These are phyloP conservation scores for Russula sp. DNA, from an alignment of 768 basidiomycete genomes.

Conservation along the genomic window DNA sequence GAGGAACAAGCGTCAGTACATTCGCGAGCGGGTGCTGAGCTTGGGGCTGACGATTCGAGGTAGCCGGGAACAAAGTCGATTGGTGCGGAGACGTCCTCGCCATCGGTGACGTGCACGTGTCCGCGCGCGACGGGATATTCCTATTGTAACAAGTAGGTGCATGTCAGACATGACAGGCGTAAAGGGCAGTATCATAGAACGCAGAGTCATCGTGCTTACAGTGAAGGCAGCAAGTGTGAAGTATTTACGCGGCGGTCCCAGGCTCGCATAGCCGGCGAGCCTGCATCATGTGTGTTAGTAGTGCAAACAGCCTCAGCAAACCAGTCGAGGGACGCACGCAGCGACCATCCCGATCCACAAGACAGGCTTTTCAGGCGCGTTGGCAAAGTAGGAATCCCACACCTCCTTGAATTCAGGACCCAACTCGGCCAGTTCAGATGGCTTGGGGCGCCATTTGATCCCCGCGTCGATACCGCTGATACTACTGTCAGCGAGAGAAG, in stretches of 20 bases:
- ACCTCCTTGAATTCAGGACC: slow-evolving; percentile 27
- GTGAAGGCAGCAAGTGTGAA: slow-evolving; percentile 17
- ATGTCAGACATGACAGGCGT: neutral
- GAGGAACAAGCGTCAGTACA: neutral
- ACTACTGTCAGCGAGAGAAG: neutral
- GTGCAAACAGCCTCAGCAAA: neutral
- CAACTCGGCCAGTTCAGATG: slow-evolving; percentile 24
- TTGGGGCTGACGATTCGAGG: slow-evolving; percentile 22
- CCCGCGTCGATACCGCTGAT: slow-evolving; percentile 26
- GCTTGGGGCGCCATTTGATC: slow-evolving; percentile 26
- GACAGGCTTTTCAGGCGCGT: slow-evolving; percentile 27
- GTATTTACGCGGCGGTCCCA: slow-evolving; percentile 23
- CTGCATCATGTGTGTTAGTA: neutral
- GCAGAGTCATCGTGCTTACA: neutral
- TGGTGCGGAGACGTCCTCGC: slow-evolving; percentile 23
- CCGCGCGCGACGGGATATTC: slow-evolving; percentile 26
- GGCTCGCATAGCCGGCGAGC: neutral
- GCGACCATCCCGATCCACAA: slow-evolving; percentile 15
- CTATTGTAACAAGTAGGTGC: neutral
- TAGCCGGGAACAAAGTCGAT: slow-evolving; percentile 27
- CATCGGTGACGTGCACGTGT: slow-evolving; percentile 26
- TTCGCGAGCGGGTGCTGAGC: too few relatives aligned
- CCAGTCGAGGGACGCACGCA: slow-evolving; percentile 17
- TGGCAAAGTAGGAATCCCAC: slow-evolving; percentile 26
- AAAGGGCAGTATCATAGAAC: neutral